These are phyloP conservation scores for Pleurostoma richardsiae DNA, from an alignment of 2,329 filamentous ascomycete species.

Conservation along the genomic window DNA sequence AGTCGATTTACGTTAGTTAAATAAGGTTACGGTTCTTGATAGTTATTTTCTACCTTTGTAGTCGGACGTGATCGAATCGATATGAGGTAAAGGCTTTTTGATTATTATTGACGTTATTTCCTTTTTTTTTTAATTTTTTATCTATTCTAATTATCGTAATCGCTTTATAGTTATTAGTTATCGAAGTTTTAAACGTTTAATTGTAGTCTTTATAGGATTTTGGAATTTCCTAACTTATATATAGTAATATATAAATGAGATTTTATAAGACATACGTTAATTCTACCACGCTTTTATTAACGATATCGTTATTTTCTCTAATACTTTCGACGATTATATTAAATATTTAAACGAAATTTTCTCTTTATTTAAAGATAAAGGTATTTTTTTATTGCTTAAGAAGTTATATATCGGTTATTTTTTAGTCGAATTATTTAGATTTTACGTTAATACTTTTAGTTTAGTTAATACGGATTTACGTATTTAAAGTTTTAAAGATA, in stretches of 20 bases:
- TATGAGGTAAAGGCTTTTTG: not conserved
- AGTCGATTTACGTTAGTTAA: not conserved
- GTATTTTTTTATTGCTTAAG: not conserved
- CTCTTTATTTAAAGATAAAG: not conserved
- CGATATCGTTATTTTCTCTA: constrained; percentile 1
- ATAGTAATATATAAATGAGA: not conserved
- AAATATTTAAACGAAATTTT: not conserved
- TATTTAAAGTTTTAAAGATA: not conserved
- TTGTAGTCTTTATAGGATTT: not conserved
- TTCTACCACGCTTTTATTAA: not conserved
- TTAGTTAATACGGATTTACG: not conserved
- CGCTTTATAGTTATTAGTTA: constrained; percentile 1
- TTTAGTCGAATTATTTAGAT: constrained; percentile 1
- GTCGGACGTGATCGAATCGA: not conserved
- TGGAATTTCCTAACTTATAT: not conserved
- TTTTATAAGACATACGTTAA: not conserved
- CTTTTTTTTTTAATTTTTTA: not conserved
- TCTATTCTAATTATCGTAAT: not conserved
- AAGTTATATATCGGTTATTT: not conserved
- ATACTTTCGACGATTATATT: not conserved
- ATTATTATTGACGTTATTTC: not conserved
- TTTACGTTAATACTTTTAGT: not conserved
- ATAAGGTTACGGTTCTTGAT: constrained; percentile 1
- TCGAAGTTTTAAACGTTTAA: not conserved
- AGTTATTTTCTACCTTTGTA: not conserved